Evolutionary conservation across 805 yeast species (phyloP).

Genomic region (Starmerella tilneyi): DNA sequence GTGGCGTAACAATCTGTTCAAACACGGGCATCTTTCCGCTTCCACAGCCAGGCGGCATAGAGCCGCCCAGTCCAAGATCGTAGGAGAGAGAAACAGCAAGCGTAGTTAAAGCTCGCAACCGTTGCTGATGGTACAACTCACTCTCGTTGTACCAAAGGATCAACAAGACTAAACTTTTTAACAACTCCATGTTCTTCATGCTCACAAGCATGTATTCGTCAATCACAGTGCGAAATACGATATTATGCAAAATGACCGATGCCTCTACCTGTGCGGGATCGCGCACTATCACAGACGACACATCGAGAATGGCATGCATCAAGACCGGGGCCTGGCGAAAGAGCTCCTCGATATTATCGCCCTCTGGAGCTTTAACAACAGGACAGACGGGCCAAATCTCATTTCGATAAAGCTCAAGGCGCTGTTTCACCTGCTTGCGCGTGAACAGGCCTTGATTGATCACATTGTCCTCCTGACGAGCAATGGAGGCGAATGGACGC

Average conservation of each 20-base stretch:
- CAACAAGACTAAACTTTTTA: constrained; percentile 51
- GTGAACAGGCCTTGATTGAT: constrained; percentile 50
- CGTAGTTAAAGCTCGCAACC: constrained; percentile 59
- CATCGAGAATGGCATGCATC: constrained; percentile 54
- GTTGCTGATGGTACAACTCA: constrained; percentile 67
- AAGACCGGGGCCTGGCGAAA: constrained; percentile 48
- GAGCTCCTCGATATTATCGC: constrained; percentile 39
- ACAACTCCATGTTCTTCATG: constrained; percentile 54
- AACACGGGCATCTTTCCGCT: constrained; percentile 23
- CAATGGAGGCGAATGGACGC: constrained; percentile 17
- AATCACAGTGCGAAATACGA: constrained; percentile 28
- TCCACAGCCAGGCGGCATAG: constrained; percentile 26
- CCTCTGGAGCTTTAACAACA: constrained; percentile 43
- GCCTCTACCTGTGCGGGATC: constrained; percentile 29
- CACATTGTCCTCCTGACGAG: constrained; percentile 30
- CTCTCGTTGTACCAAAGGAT: constrained; percentile 78
- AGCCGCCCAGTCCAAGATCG: constrained; percentile 63
- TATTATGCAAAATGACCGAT: constrained; percentile 25
- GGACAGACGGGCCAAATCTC: constrained; percentile 44
- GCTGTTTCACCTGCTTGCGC: constrained; percentile 45
- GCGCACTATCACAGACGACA: constrained; percentile 37
- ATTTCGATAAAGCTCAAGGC: constrained; percentile 44
- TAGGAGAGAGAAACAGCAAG: constrained; percentile 58
- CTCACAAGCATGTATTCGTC: constrained; percentile 61
- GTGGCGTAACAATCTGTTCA: constrained; percentile 33